A percentile compares a stretch with the other conserved stretches of the same genome.
These are phyloP conservation scores for Juncus effusus DNA, from an alignment of 176 grass and related monocot species.

Conservation along the genomic window DNA sequence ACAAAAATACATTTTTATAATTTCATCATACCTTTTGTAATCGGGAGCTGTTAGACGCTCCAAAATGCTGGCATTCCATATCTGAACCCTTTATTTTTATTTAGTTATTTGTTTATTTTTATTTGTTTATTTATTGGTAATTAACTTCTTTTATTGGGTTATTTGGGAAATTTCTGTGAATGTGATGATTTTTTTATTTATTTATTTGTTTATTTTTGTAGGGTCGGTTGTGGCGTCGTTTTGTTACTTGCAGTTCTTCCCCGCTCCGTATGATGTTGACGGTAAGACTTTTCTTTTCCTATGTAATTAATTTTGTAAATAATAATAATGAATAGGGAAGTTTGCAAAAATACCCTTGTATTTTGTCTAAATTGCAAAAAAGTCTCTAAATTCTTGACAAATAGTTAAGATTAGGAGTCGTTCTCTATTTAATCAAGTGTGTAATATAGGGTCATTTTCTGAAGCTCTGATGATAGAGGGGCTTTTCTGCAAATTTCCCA, in stretches of 20 bases:
- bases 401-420: neutral
- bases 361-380: neutral
- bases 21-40: too few relatives aligned
- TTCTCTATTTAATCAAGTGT: neutral
- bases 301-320: too few relatives aligned
- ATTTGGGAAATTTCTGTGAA: neutral
- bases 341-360: neutral
- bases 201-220: constrained; percentile 28
- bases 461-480: too few relatives aligned
- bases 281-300: constrained; percentile 31
- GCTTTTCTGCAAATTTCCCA: too few relatives aligned
- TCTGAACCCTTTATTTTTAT: too few relatives aligned
- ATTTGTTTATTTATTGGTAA: too few relatives aligned
- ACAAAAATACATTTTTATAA: too few relatives aligned
- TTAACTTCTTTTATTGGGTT: neutral
- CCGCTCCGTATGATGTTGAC: constrained; percentile 57
- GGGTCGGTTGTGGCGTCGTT: constrained; percentile 67
- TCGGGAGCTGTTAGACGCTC: too few relatives aligned
- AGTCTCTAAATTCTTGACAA: neutral
- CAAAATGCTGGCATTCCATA: too few relatives aligned
- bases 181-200: neutral
- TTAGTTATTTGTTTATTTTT: too few relatives aligned
- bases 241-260: constrained; percentile 87
- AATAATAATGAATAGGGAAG: neutral
- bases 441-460: neutral